Percentiles rank a stretch among this genome's conserved stretches.
phyloP scores from a whole-genome alignment of 75 land plant species.

The Azolla pinnata region DNA sequence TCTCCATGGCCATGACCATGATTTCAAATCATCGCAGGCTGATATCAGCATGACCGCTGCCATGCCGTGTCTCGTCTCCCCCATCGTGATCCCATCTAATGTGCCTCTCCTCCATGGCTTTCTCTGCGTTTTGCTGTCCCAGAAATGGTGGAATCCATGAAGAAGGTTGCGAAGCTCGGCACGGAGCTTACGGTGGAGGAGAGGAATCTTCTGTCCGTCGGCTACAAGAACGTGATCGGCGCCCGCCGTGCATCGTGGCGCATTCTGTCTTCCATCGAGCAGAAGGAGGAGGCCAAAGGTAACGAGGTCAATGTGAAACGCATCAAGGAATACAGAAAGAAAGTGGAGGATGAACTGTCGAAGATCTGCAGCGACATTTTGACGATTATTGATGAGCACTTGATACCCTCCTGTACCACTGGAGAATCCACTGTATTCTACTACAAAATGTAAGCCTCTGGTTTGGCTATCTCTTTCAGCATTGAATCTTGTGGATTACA shows the following conservation, averaged over 20 bases:
- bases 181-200: slow-evolving; percentile 60
- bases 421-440: slow-evolving; percentile 65
- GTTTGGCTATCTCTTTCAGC: slow-evolving; percentile 1
- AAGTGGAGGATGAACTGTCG: slow-evolving; percentile 50
- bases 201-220: slow-evolving; percentile 50
- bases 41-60: no score
- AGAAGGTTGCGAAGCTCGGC: slow-evolving; percentile 51
- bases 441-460: slow-evolving; percentile 72
- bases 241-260: slow-evolving; percentile 60
- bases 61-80: no score
- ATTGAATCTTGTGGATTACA: neutral
- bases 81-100: no score
- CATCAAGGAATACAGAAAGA: slow-evolving; percentile 49
- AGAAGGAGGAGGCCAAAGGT: slow-evolving; percentile 59
- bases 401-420: slow-evolving; percentile 42
- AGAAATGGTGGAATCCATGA: slow-evolving; percentile 66
- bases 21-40: no score
- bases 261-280: slow-evolving; percentile 58
- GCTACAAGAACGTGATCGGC: slow-evolving; percentile 60
- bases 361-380: slow-evolving; percentile 44
- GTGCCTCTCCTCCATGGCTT: neutral
- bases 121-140: slow-evolving; percentile 1
- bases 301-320: slow-evolving; percentile 44
- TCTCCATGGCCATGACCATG: no score
- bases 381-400: slow-evolving; percentile 55